Base-by-base conservation (phyloP, 140 eudicot species). In the Bidens hawaiensis region DNA sequence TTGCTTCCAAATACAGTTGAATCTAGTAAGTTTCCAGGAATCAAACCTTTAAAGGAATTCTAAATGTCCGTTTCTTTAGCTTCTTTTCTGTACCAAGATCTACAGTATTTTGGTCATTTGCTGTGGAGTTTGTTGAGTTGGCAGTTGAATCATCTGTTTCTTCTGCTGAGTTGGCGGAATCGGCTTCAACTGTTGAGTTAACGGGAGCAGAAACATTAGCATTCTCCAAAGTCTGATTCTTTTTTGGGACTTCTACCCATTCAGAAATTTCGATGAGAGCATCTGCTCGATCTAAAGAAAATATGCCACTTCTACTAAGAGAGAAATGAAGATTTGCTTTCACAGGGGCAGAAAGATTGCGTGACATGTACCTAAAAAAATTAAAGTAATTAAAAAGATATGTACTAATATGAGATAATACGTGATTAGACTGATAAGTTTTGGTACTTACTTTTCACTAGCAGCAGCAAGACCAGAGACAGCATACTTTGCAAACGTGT, bases 231-330 rank as follows among this genome's bases (percentile, higher is more conserved):
- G 95, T 91, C 56, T 76, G 81, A 79, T 84, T 94, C 83, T 88
- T 88, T 71, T 82, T 81, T 23, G 94, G 97, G 72, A 88, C 94
- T 69, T 94, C 99, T 5, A 94, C 88, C 97, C 99, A 94, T 75
- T 94, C 99, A 51, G 97, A 78, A n/a, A 88, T 83, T 72, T 88
- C 99, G 76, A 94, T 71, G 51, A 88, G 84, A 75, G 97, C 99
- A 71, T 94, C 99, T 67, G 97, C 95, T 64, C 94, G 78, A 70
- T 94, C 99, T 70, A 94, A 79, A n/a, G 94, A 66, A 61, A 94
- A 67, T 42, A 86, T 53, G n/a, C 99, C 97, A 75, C 97, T 94
- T 78, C 97, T 88, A 64, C 95, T 75, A 46, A 94, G 82, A 68
- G 99, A 85, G 79, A 88, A 88, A 71, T 94, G 99, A 45, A 94